Conservation (phyloP, 805 yeast species). For the Tetrapisispora fleetii region DNA sequence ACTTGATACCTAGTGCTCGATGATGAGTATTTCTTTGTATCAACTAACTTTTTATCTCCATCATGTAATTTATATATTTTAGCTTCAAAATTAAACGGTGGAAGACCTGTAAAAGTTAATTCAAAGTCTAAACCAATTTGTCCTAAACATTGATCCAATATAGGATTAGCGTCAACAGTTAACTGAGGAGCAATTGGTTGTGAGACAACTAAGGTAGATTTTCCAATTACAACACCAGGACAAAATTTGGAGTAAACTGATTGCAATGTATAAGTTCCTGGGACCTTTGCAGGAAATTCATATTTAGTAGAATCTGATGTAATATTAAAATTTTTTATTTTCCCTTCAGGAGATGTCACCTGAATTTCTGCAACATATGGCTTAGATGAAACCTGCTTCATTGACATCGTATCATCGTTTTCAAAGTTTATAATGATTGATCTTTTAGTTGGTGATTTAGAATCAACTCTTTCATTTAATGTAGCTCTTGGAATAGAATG, state of each 20-base stretch:
- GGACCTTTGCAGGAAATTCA: constrained; percentile 35
- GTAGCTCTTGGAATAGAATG: constrained; percentile 48
- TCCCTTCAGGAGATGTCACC: constrained; percentile 23
- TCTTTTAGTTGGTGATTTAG: constrained; percentile 32
- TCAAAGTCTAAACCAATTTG: constrained; percentile 77
- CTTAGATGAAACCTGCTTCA: not conserved
- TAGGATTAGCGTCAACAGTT: constrained; percentile 36
- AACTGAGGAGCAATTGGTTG: constrained; percentile 46
- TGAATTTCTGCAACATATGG: constrained; percentile 31
- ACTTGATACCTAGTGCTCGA: constrained; percentile 43
- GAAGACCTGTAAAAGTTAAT: constrained; percentile 58
- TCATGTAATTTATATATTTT: constrained; percentile 46
- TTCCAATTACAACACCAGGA: constrained; percentile 52
- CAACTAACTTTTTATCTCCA: constrained; percentile 26
- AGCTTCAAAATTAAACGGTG: constrained; percentile 68
- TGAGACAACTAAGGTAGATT: constrained; percentile 45
- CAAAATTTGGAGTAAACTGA: constrained; percentile 54
- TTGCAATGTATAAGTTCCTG: constrained; percentile 58
- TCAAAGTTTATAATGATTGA: constrained; percentile 29
- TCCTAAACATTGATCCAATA: constrained; percentile 84
- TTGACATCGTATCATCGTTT: not conserved
- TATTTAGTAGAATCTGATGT: constrained; percentile 23
- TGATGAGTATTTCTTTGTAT: constrained; percentile 31
- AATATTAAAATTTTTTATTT: constrained; percentile 12
- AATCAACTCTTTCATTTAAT: constrained; percentile 33